Conservation (phyloP, 441 rosid genomes). For the Erodium texanum region DNA sequence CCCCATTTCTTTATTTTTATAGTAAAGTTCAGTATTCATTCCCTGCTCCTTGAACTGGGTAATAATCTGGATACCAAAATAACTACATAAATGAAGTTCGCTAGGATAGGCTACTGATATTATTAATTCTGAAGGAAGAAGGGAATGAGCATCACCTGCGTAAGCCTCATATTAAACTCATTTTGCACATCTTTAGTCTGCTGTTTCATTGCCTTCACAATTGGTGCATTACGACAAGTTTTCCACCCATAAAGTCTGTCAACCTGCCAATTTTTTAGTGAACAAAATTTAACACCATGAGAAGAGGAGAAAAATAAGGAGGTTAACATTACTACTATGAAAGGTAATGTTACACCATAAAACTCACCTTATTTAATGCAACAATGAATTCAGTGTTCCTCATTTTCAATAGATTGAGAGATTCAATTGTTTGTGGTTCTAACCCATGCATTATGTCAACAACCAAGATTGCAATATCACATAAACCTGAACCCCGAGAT, state of each 20-base stretch:
- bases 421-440: slow-evolving; percentile 90
- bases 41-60: slow-evolving; percentile 91
- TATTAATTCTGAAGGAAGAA: slow-evolving; percentile 8
- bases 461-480: slow-evolving; percentile 95
- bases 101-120: slow-evolving; percentile 1
- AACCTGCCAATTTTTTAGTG: slow-evolving; percentile 40
- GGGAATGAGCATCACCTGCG: slow-evolving; percentile 30
- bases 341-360: not conserved
- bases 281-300: slow-evolving; percentile 4
- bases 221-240: slow-evolving; percentile 68
- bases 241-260: slow-evolving; percentile 96
- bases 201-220: slow-evolving; percentile 59
- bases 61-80: slow-evolving; percentile 39
- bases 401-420: slow-evolving; percentile 77
- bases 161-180: slow-evolving; percentile 72
- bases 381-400: slow-evolving; percentile 88
- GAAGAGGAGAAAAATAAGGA: not conserved
- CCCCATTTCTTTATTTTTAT: slow-evolving; percentile 79
- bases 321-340: not conserved
- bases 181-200: slow-evolving; percentile 62
- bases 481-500: slow-evolving; percentile 88
- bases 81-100: slow-evolving; percentile 16
- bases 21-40: slow-evolving; percentile 84
- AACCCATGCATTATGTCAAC: slow-evolving; percentile 96
- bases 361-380: slow-evolving; percentile 79